Percentiles rank a stretch among this genome's conserved stretches.
Conservation (phyloP, 441 rosid species). For the Pelargonium citronellum region DNA sequence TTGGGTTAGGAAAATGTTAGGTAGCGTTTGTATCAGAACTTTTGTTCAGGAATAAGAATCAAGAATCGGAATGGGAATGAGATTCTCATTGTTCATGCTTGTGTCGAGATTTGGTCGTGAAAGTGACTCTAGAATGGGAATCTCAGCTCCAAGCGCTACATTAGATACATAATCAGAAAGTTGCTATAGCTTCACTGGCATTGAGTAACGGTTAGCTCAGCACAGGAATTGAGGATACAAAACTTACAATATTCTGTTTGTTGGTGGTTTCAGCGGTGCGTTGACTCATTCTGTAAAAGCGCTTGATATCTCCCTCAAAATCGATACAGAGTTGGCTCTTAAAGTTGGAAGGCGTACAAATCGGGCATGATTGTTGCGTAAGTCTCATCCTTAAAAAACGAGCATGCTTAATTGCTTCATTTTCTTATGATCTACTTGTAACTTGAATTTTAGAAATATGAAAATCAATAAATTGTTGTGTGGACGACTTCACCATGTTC, state of each 20-base stretch:
- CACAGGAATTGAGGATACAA: not conserved
- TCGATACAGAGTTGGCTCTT: slow-evolving; percentile 84
- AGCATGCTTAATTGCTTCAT: not conserved
- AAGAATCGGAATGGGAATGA: too few relatives aligned
- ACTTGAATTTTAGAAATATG: too few relatives aligned
- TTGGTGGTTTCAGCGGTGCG: slow-evolving; percentile 69
- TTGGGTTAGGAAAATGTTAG: too few relatives aligned
- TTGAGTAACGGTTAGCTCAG: not conserved
- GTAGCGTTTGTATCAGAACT: too few relatives aligned
- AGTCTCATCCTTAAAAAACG: not conserved
- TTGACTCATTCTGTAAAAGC: slow-evolving; percentile 90
- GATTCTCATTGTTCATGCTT: too few relatives aligned
- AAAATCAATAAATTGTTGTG: too few relatives aligned
- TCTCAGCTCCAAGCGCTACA: too few relatives aligned
- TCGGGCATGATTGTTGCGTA: slow-evolving; percentile 44
- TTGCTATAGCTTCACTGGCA: not conserved
- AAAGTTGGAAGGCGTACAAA: slow-evolving; percentile 85
- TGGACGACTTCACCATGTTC: not conserved
- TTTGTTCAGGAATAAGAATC: too few relatives aligned
- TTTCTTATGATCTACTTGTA: not conserved
- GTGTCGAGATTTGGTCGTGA: too few relatives aligned
- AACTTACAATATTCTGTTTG: not conserved
- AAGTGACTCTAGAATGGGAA: too few relatives aligned
- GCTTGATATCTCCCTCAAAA: slow-evolving; percentile 83
- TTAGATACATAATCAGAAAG: not conserved